Evolutionary conservation across 2,329 filamentous ascomycete species (phyloP), one percentile per base, ranked within the genome.

Genomic region (Colletotrichum sp.): DNA sequence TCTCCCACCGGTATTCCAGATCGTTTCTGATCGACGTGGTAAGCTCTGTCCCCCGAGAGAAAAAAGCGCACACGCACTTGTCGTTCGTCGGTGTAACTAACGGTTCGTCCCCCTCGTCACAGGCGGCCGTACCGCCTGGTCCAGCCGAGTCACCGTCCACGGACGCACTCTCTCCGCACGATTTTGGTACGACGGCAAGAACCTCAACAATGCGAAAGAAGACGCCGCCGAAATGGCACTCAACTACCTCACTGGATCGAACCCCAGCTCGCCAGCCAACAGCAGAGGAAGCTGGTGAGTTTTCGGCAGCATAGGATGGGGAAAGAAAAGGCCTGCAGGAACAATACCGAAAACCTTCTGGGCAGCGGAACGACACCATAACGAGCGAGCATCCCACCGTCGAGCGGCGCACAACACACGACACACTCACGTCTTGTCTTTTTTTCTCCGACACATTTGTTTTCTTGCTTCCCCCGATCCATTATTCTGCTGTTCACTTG

Each of bases 91-190:
- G 27, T 55, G n/a, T 55, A 55, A 65, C 75, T 75, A 52, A 77
- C 19, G 12, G 25, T 57, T 57, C 19, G 9, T n/a, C 39, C 29
- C n/a, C 62, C 49, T n/a, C 36, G 13, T 30, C 68, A 49, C 80
- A 97, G 96, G 95, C 80, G 95, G 95, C 79, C 94, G 96, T 80
- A 98, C 96, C 75, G 96, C 96, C 74, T 98, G 96, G 96, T 96
- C 95, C 74, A 94, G 93, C 87, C 90, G 90, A 75, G 95, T 98
- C 75, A 92, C 89, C n/a, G 90, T 98, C 74, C 88, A 91, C 80
- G 93, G 93, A 70, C 86, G 89, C 67, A 89, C 87, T 63, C 90
- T 95, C 80, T 83, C 89, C n/a, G 95, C 95, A 63, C 92, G 95
- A 78, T 98, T 92, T 86, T 98, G 95, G 95, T 98, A 98, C 86